phyloP scores from a whole-genome alignment of 1,284 basidiomycete species.

The Malassezia pachydermatis region DNA sequence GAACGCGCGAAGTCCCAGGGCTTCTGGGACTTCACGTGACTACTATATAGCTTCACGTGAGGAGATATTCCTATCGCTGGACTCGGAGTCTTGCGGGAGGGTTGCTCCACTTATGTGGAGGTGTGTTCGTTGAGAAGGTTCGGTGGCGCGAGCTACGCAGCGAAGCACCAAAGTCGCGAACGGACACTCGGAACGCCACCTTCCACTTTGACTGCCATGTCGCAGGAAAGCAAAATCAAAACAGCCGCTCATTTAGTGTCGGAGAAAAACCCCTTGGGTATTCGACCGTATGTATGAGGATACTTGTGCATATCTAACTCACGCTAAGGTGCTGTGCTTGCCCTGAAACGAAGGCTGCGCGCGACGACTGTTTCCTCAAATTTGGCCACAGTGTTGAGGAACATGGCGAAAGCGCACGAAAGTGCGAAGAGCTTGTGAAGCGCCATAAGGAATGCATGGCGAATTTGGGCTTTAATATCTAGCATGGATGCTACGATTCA shows the following conservation, averaged over 20 bases:
- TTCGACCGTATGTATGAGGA: slow-evolving; percentile 68
- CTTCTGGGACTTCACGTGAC: slow-evolving; percentile 10
- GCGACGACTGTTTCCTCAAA: slow-evolving; percentile 87
- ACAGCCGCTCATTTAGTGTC: slow-evolving; percentile 33
- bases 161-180: not conserved
- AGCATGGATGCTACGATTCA: no score
- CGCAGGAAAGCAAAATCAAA: slow-evolving; percentile 1
- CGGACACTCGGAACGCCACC: not conserved
- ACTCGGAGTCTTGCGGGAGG: not conserved
- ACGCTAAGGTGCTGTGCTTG: slow-evolving; percentile 70
- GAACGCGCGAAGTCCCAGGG: not conserved
- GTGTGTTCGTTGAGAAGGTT: not conserved
- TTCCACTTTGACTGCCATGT: not conserved
- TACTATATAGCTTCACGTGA: slow-evolving; percentile 19
- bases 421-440: slow-evolving; percentile 69
- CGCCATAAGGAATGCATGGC: slow-evolving; percentile 84
- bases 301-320: not conserved
- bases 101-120: not conserved
- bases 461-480: slow-evolving; percentile 49
- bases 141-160: slow-evolving; percentile 2
- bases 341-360: slow-evolving; percentile 75
- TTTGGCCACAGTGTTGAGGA: slow-evolving; percentile 55
- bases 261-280: slow-evolving; percentile 67
- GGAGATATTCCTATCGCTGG: not conserved
- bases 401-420: slow-evolving; percentile 57